Percentiles rank a stretch among this genome's conserved stretches.
phyloP scores from a whole-genome alignment of 176 grass and related monocot species.

The Guadua angustifolia region DNA sequence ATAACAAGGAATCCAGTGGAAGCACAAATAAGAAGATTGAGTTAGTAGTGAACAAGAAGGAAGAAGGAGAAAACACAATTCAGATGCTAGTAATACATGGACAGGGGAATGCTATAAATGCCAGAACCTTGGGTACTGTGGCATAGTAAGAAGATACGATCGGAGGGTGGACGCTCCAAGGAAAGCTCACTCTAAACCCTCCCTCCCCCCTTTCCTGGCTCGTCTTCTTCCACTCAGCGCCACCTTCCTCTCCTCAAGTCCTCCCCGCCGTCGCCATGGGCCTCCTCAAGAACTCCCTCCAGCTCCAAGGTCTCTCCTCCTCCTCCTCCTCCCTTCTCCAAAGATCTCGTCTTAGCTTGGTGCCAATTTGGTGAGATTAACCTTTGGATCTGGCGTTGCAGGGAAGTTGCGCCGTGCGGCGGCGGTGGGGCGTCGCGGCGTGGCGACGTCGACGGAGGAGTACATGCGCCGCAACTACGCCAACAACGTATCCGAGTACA shows the following conservation, averaged over 20 bases:
- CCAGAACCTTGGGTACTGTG: no score
- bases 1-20: no score
- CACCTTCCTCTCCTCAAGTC: background rate
- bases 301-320: conserved; percentile 42
- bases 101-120: no score
- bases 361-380: background rate
- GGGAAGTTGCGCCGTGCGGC: conserved; percentile 40
- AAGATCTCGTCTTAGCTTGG: background rate
- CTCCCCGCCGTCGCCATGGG: conserved; percentile 56
- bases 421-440: conserved; percentile 38
- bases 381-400: conserved; percentile 35
- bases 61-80: no score
- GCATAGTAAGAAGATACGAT: no score
- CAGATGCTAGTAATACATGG: no score
- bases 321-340: background rate
- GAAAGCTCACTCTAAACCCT: conserved; percentile 32
- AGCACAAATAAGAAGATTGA: no score
- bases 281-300: conserved; percentile 65
- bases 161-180: background rate
- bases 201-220: background rate
- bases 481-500: conserved; percentile 82
- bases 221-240: conserved; percentile 12
- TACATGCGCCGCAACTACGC: conserved; percentile 89
- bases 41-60: no score
- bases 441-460: conserved; percentile 65